A percentile compares a stretch with the other conserved stretches of the same genome.
Conservation (phyloP, 192 early-diverging fungal species). For the Coemansia sp. region DNA sequence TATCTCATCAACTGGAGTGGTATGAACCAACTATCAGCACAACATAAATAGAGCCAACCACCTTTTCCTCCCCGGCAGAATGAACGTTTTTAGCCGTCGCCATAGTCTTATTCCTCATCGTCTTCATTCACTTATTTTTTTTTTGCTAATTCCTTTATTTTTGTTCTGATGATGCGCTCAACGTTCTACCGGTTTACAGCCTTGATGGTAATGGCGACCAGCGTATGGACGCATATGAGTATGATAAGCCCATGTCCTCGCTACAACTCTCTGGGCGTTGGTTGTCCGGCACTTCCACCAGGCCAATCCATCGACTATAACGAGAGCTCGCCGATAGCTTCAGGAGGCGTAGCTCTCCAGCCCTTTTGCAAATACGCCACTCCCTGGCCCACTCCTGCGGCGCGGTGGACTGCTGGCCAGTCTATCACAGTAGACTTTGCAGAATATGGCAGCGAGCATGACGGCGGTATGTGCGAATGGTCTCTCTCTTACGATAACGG, state of each 20-base stretch:
- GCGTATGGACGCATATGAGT: conserved; percentile 23
- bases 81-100: background rate
- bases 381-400: conserved; percentile 26
- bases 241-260: conserved; percentile 37
- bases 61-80: background rate
- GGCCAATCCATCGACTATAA: conserved; percentile 27
- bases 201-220: background rate
- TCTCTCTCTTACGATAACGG: conserved; percentile 60
- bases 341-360: conserved; percentile 14
- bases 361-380: conserved; percentile 38
- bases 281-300: conserved; percentile 22
- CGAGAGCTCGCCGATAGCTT: conserved; percentile 23
- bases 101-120: background rate
- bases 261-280: conserved; percentile 21
- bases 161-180: background rate
- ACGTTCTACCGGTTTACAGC: background rate
- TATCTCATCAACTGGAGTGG: background rate
- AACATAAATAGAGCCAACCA: background rate
- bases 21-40: background rate
- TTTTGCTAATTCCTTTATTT: background rate
- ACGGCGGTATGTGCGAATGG: conserved; percentile 65
- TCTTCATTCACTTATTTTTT: background rate
- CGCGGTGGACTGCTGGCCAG: conserved; percentile 31
- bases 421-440: conserved; percentile 24
- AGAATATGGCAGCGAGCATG: conserved; percentile 47